A percentile compares a stretch with the other conserved stretches of the same genome.
phyloP scores from a whole-genome alignment of 1,284 basidiomycete species.

The Cutaneotrichosporon dermatis region DNA sequence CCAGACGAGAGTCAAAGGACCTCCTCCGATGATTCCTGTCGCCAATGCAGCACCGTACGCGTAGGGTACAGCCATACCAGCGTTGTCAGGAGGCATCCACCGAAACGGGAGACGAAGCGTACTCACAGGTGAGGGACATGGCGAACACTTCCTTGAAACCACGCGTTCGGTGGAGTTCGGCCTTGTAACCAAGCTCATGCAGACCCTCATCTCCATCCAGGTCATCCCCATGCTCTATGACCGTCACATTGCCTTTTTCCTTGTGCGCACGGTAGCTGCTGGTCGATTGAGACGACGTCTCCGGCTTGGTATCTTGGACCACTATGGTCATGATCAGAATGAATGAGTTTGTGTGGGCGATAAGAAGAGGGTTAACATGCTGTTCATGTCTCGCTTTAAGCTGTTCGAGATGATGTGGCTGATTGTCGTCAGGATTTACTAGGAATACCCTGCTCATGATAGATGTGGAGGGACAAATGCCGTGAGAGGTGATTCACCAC shows the following conservation, averaged over 20 bases:
- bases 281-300: background rate
- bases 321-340: background rate
- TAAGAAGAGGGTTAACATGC: no score
- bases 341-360: no score
- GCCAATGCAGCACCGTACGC: constrained; percentile 10
- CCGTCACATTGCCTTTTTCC: constrained; percentile 11
- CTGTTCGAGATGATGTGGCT: no score
- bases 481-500: no score
- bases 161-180: constrained; percentile 12
- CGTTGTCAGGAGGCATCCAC: background rate
- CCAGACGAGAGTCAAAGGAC: constrained; percentile 15
- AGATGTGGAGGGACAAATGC: no score
- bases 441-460: no score
- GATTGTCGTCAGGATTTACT: no score
- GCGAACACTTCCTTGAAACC: constrained; percentile 11
- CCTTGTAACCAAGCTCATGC: constrained; percentile 18
- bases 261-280: background rate
- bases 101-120: no score
- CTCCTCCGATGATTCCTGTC: constrained; percentile 14
- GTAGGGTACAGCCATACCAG: constrained; percentile 15
- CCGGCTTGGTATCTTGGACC: background rate
- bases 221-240: constrained; percentile 5
- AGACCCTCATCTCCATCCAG: constrained; percentile 16
- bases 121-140: constrained; percentile 16
- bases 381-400: no score